Conservation (phyloP, 192 early-diverging fungal genomes). For the Coemansia sp. region DNA sequence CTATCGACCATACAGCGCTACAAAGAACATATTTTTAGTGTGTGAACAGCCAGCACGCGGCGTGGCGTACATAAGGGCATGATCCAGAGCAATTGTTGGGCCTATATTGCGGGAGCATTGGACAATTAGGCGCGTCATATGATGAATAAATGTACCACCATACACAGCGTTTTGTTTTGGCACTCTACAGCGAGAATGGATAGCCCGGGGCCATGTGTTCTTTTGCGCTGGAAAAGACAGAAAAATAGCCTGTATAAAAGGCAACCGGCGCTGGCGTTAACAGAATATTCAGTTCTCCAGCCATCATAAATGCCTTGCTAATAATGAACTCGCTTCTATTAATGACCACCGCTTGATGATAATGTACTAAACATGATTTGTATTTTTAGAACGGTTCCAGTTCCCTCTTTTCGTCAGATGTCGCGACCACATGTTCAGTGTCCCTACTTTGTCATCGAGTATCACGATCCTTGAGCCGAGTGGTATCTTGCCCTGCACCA, state of each 20-base stretch:
- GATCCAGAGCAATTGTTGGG: not conserved
- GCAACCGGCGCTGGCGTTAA: not conserved
- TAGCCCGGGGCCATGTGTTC: not conserved
- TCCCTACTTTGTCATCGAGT: not conserved
- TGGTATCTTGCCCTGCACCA: slow-evolving; percentile 2
- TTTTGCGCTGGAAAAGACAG: not conserved
- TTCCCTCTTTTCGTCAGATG: not conserved
- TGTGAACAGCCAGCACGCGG: not conserved
- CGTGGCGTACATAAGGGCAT: slow-evolving; percentile 4
- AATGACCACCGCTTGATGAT: too few species aligned
- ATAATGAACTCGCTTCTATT: too few species aligned
- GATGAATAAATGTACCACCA: too few species aligned
- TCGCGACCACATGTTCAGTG: not conserved
- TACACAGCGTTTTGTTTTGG: too few species aligned
- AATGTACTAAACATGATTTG: not conserved
- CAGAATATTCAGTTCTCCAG: too few species aligned
- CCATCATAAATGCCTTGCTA: not conserved
- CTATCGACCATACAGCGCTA: too few species aligned
- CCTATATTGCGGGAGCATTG: not conserved
- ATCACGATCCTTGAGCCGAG: not conserved
- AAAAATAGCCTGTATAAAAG: not conserved
- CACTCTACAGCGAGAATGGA: not conserved
- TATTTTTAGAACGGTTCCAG: not conserved
- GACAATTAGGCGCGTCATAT: not conserved
- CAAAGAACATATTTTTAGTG: not conserved